Evolutionary conservation across 2,329 filamentous ascomycete genomes (phyloP).

Genomic region (Scedosporium aurantiacum): DNA sequence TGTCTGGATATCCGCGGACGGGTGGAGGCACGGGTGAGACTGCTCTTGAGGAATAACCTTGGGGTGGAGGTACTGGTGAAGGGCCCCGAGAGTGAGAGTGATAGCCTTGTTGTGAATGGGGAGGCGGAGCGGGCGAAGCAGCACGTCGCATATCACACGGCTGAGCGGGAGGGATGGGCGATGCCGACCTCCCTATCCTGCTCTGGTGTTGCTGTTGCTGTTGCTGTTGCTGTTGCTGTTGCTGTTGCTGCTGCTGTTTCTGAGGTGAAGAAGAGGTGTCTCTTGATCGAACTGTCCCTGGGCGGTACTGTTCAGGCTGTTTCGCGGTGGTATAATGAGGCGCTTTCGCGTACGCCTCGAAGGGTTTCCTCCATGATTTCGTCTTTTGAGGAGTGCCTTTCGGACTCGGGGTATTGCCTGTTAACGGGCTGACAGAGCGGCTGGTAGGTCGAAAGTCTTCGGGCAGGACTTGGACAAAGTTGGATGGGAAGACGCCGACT

Average conservation of each 20-base stretch:
- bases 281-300: slow-evolving; percentile 25
- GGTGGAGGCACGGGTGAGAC: slow-evolving; percentile 25
- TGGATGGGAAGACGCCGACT: slow-evolving; percentile 89
- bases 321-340: slow-evolving; percentile 55
- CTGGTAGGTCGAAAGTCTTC: slow-evolving; percentile 71
- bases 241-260: slow-evolving; percentile 12
- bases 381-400: slow-evolving; percentile 46
- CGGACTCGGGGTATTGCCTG: slow-evolving; percentile 43
- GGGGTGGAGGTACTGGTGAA: slow-evolving; percentile 15
- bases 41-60: slow-evolving; percentile 22
- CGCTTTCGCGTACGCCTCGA: slow-evolving; percentile 55
- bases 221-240: slow-evolving; percentile 13
- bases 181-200: slow-evolving; percentile 13
- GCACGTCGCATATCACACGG: slow-evolving; percentile 9
- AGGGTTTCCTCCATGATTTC: slow-evolving; percentile 54
- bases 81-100: slow-evolving; percentile 5
- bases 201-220: slow-evolving; percentile 13
- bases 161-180: slow-evolving; percentile 14
- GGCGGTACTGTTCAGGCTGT: slow-evolving; percentile 45
- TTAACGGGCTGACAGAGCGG: slow-evolving; percentile 49
- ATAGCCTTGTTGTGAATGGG: background rate
- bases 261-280: slow-evolving; percentile 24
- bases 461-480: slow-evolving; percentile 87
- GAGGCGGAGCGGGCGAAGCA: slow-evolving; percentile 7
- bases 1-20: slow-evolving; percentile 9